Conservation (phyloP, 2,329 filamentous ascomycete species). For the Periconia sp. region DNA sequence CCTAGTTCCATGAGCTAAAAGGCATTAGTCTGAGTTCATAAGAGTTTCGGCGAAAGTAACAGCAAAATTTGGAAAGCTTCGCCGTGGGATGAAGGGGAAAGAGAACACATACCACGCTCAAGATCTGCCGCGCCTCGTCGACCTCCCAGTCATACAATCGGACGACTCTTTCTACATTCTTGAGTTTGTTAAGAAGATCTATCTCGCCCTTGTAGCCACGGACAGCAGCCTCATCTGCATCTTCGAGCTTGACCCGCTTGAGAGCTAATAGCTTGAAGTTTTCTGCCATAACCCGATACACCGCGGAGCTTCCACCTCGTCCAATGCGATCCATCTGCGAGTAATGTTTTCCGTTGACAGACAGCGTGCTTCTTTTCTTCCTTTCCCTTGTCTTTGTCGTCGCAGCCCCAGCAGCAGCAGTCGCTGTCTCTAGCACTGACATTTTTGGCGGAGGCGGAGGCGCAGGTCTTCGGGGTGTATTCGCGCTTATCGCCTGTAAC, state of each 20-base stretch:
- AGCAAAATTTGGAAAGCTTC: too few species aligned
- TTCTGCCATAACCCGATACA: slow-evolving; percentile 96
- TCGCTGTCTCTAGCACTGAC: slow-evolving; percentile 92
- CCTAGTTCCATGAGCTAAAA: slow-evolving; percentile 92
- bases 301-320: slow-evolving; percentile 89
- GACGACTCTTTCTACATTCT: slow-evolving; percentile 87
- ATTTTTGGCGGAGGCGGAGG: slow-evolving; percentile 90
- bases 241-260: slow-evolving; percentile 89
- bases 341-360: slow-evolving; percentile 89
- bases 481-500: slow-evolving; percentile 62
- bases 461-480: slow-evolving; percentile 79
- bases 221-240: slow-evolving; percentile 83
- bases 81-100: neutral
- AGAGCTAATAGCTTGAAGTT: slow-evolving; percentile 95
- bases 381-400: slow-evolving; percentile 72
- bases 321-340: slow-evolving; percentile 90
- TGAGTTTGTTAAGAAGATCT: slow-evolving; percentile 81
- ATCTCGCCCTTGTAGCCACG: slow-evolving; percentile 95
- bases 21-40: slow-evolving; percentile 12
- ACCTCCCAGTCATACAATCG: slow-evolving; percentile 90
- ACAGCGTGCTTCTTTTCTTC: slow-evolving; percentile 82
- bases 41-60: neutral
- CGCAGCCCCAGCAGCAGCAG: slow-evolving; percentile 79
- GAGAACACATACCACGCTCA: slow-evolving; percentile 73
- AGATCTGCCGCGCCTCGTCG: slow-evolving; percentile 86